Evolutionary conservation across 352 stramenopile genomes (phyloP), one percentile per base, ranked within the genome.

Genomic region (Phytophthora sp.): DNA sequence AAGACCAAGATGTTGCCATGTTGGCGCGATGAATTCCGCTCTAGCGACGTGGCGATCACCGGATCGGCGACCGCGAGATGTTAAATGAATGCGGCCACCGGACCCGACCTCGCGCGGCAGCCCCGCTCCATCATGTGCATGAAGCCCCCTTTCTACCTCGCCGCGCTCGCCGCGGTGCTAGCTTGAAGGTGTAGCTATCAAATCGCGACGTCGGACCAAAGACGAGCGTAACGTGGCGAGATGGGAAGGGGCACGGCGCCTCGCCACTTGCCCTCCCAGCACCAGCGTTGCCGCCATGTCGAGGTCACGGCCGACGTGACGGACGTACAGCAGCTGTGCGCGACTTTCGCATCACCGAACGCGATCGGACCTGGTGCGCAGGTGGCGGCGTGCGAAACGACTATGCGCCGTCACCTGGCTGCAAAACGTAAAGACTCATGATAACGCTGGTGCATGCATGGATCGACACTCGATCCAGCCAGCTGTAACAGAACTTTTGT

Each of bases 201-300:
- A 70, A 74, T 74, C 56, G 21, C 55, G 50, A 69, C 66, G 50
- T 67, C 54, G 61, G 61, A 75, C 66, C 53, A 67, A 69, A 65
- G 42, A 57, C 55, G 20, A 57, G 35, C 21, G 54, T 50, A 58
- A 61, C 42, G 49, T 43, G 28, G 28, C 35, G 32, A 24, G 51
- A 72, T 68, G 66, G 61, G 61, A 71, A 66, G 46, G 61, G 66
- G 32, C 65, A 63, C 44, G 23, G n/a, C 21, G 21, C 57, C 38
- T 60, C 53, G 38, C 49, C 41, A 65, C 41, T 62, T 41, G 34
- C 32, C 18, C 26, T 23, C 9, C 21, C 12, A 44, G 42, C 28
- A 28, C 13, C 38, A 26, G 4, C 49, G 54, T 43, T 49, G 35
- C 12, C 12, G 11, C 11, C 15, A 35, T 45, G 30, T 51, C 27